These are phyloP conservation scores for Huntiella savannae DNA, from an alignment of 2,329 filamentous ascomycete genomes.

Conservation along the genomic window DNA sequence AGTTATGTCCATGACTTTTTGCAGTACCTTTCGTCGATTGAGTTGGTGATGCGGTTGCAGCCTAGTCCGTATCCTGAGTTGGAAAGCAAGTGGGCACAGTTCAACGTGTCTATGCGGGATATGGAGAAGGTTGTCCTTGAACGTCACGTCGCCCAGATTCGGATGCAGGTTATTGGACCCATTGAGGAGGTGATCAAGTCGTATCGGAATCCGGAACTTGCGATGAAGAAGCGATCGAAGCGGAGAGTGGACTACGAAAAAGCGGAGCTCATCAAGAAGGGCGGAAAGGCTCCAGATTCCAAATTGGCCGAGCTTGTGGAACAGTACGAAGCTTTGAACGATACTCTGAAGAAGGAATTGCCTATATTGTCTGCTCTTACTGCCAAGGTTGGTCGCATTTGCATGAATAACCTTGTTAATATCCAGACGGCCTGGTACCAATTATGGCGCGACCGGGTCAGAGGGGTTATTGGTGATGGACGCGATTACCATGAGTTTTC, in stretches of 20 bases:
- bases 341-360: constrained; percentile 80
- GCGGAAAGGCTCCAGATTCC: constrained; percentile 71
- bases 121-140: constrained; percentile 67
- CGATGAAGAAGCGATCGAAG: constrained; percentile 90
- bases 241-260: constrained; percentile 78
- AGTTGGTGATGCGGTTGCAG: constrained; percentile 56
- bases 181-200: constrained; percentile 61
- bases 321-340: constrained; percentile 78
- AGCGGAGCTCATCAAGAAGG: constrained; percentile 55
- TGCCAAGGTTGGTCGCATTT: constrained; percentile 65
- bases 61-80: constrained; percentile 63
- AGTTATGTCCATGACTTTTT: constrained; percentile 67
- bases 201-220: constrained; percentile 65
- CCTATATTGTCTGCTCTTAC: constrained; percentile 68
- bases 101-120: constrained; percentile 73
- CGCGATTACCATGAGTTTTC: constrained; percentile 43
- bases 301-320: constrained; percentile 71
- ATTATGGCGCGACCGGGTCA: constrained; percentile 70
- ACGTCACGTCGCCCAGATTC: constrained; percentile 64
- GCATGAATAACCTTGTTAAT: constrained; percentile 64
- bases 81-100: constrained; percentile 85
- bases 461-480: constrained; percentile 47
- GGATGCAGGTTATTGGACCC: constrained; percentile 68
- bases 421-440: constrained; percentile 70
- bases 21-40: constrained; percentile 62